Evolutionary conservation across 1,284 basidiomycete genomes (phyloP), one percentile per base, ranked within the genome.

Genomic region (Ustilago cynodontis): DNA sequence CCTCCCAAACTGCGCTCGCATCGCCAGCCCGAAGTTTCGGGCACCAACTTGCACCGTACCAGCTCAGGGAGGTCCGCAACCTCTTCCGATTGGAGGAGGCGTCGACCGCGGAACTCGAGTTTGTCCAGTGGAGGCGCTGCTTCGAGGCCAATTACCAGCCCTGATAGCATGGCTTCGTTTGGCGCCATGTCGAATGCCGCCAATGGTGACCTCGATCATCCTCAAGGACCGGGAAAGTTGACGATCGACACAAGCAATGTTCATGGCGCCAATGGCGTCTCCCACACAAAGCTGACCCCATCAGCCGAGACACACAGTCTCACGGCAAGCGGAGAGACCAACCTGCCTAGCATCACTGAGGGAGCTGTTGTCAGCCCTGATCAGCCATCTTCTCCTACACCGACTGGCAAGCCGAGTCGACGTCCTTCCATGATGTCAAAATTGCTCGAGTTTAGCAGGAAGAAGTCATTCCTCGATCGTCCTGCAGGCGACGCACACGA

Each of bases 361-460:
- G 64, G 67, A 39, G 41, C 72, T 14, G 52, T 72, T 22, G 31
- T 60, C n/a, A 56, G 45, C 18, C 41, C 65, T 29, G 26, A 51
- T 22, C 59, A 71, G 50, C 64, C 64, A 6, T 47, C 60, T 2
- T 66, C 69, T 22, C 64, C 69, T 1, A 43, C 31, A 1, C 28
- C 58, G 13, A 14, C 41, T 6, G 29, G 29, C 29, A 72, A 72
- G 33, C 59, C 66, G 0, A 22, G 43, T 11, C 56, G 74, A 16
- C 69, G 74, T n/a, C 66, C 70, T 5, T 77, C 74, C 5, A 77
- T 77, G 66, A 72, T 77, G 59, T 59, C 74, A 13, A 77, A 72
- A 24, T 49, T 77, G 28, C 70, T 77, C 56, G 70, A 77, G 9
- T 58, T 77, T 33, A 70, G 74, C 8, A 57, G 74, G 29, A 77